These are phyloP conservation scores for Cymbopogon flexuosus DNA, from an alignment of 202 grass and related monocot species.

Conservation along the genomic window DNA sequence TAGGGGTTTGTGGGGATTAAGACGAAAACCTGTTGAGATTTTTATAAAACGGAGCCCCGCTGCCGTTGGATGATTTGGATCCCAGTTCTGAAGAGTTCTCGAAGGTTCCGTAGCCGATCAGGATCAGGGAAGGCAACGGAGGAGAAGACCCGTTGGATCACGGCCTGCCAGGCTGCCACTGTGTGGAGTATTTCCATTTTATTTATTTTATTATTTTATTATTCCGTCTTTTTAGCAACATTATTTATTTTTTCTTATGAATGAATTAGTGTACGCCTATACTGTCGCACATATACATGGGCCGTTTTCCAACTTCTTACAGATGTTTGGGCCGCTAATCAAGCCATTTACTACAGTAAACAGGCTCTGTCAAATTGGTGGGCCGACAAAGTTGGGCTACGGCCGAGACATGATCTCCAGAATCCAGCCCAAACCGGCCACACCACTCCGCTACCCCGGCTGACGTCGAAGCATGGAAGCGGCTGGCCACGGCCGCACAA, in stretches of 20 bases:
- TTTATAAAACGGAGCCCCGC: conserved; percentile 31
- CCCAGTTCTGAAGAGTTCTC: conserved; percentile 46
- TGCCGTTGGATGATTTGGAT: not conserved
- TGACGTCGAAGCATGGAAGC: conserved; percentile 7
- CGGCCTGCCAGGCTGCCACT: not conserved
- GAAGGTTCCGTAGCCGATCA: conserved; percentile 48
- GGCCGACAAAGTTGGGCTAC: not conserved
- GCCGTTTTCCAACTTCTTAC: not conserved
- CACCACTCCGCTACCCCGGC: not conserved
- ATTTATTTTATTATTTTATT: too few species aligned
- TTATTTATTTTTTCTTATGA: too few species aligned
- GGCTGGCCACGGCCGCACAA: not conserved
- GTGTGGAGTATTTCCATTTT: fast-evolving
- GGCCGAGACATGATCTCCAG: not conserved
- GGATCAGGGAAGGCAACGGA: not conserved
- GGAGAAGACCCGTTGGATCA: not conserved
- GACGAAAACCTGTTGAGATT: not conserved
- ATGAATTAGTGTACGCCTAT: too few species aligned
- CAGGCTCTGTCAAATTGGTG: not conserved
- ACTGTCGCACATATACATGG: too few species aligned
- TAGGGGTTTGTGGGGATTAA: conserved; percentile 22
- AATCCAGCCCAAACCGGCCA: not conserved
- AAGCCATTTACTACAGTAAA: too few species aligned
- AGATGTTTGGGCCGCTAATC: not conserved
- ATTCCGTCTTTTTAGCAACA: too few species aligned